Evolutionary conservation across 176 grass and related monocot genomes (phyloP), one percentile per base, ranked within the genome.

Genomic region (Carex parvula): DNA sequence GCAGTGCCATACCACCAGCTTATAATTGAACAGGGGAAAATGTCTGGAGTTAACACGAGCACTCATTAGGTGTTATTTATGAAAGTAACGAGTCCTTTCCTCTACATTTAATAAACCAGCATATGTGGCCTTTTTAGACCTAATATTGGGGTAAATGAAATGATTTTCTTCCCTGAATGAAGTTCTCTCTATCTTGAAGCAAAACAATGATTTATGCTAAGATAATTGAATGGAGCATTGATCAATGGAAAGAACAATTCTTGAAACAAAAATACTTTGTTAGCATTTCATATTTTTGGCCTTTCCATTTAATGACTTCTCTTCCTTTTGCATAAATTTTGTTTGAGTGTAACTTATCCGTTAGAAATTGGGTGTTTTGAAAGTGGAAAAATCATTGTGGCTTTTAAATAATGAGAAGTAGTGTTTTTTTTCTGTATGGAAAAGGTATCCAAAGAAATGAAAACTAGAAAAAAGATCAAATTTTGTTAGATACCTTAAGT

Each of bases 201-300:
- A 70, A 29, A 74, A 50, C 70, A 32, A 76, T 54, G 72, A 55
- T 30, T 55, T 46, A 52, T 76, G 72, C 48, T 54, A 54, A 70
- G 22, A 76, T 30, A 32, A 30, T 76, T 53, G 48, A 76, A 32
- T 48, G 22, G 44, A 32, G 5, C 14, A 76, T 55, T 76, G 72
- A 1, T 16, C 1, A 8, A 24, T 50, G 72, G 6, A 72, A 54
- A 55, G 60, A 77, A 55, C 12, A 55, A 55, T 77, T 32, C 15
- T 18, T 8, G 22, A 56, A 26, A 77, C 13, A 55, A 32, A 32
- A 55, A 32, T 17, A 77, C 73, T 56, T 56, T 56, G 12, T 16
- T 37, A 55, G 24, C 73, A 56, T 77, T 16, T 17, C 46, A 56
- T 56, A 6, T 56, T 73, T 77, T 72, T 0, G 39, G 8, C 35